Evolutionary conservation across 306 rosid genomes (phyloP).

Genomic region (Acacia acuminata): DNA sequence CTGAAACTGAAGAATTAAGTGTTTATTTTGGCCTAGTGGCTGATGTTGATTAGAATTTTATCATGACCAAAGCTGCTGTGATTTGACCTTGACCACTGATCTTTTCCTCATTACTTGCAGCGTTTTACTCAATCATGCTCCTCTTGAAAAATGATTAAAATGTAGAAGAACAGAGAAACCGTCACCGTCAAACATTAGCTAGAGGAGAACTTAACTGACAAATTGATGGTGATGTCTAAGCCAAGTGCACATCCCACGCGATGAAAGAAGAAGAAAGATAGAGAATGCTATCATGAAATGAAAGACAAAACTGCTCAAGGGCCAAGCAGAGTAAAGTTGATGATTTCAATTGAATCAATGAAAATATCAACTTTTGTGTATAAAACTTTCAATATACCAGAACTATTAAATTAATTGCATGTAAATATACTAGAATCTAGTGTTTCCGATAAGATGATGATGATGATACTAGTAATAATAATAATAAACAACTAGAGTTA

Average conservation of each 20-base stretch:
- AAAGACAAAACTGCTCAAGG: background rate
- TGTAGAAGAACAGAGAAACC: background rate
- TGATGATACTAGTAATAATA: too few relatives aligned
- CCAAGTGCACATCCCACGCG: background rate
- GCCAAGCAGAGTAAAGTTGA: background rate
- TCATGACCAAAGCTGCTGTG: background rate
- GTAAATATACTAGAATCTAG: background rate
- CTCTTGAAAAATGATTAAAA: background rate
- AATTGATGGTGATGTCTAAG: background rate
- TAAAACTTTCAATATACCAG: background rate
- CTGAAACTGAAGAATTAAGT: background rate
- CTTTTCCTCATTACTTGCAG: background rate
- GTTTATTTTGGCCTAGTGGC: background rate
- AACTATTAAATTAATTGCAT: background rate
- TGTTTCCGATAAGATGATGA: background rate
- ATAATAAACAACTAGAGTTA: too few relatives aligned
- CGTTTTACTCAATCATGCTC: background rate
- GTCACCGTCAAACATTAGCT: background rate
- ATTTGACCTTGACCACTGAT: background rate
- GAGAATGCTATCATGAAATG: background rate
- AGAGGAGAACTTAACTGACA: background rate
- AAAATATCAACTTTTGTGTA: too few relatives aligned
- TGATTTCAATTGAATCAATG: too few relatives aligned
- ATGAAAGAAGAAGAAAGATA: background rate
- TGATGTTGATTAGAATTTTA: background rate